Percentiles rank a stretch among this genome's conserved stretches.
Evolutionary conservation across 139 green algal species (phyloP).

Genomic region (Zygnema circumcarinatum): DNA sequence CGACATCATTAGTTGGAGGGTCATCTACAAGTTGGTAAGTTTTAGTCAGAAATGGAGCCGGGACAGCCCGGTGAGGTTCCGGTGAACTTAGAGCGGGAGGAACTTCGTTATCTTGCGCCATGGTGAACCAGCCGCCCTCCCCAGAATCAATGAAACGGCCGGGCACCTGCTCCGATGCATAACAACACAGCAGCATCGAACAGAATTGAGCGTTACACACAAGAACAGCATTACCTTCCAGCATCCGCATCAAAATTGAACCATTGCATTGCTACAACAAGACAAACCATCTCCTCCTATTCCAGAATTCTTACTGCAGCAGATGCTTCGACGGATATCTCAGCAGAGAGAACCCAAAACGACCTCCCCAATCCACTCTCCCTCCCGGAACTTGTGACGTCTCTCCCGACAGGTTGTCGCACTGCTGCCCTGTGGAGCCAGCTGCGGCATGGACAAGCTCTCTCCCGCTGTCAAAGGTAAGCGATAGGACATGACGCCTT

Average conservation of each 20-base stretch:
- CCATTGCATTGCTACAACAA: neutral
- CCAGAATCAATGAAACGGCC: neutral
- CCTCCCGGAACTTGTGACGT: neutral
- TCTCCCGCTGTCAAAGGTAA: too few species aligned
- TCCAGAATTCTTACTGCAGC: neutral
- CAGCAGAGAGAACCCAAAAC: neutral
- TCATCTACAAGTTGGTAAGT: constrained; percentile 93
- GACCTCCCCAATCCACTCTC: neutral
- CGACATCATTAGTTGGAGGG: constrained; percentile 74
- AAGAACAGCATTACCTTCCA: neutral
- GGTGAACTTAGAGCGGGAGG: neutral
- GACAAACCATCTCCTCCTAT: neutral
- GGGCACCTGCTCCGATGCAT: neutral
- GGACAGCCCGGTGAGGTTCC: neutral
- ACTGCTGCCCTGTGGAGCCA: too few species aligned
- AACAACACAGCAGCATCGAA: neutral
- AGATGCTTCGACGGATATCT: neutral
- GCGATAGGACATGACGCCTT: too few species aligned
- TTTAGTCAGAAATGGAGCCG: constrained; percentile 63
- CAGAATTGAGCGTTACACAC: neutral
- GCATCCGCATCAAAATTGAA: neutral
- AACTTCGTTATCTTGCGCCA: neutral
- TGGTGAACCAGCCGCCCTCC: neutral
- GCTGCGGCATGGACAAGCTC: too few species aligned
- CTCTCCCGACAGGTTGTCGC: too few species aligned